Percentiles rank a stretch among this genome's conserved stretches.
phyloP scores from a whole-genome alignment of 495 filamentous ascomycete species.

The Neurospora sp. region DNA sequence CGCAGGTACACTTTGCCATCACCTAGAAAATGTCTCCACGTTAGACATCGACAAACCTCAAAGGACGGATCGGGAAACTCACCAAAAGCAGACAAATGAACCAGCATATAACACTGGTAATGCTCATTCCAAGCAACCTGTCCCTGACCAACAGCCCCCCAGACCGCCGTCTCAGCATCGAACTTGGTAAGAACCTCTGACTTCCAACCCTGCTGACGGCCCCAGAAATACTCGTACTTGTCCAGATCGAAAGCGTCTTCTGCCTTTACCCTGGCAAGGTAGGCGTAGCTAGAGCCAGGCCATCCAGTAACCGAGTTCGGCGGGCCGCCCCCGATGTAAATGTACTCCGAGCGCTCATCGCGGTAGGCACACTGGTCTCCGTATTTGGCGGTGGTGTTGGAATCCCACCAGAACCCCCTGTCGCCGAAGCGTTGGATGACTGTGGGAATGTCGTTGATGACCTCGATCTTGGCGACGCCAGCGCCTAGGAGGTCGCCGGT shows the following conservation, averaged over 20 bases:
- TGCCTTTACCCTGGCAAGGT: constrained; percentile 25
- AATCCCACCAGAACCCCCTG: constrained; percentile 26
- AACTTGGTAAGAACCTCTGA: constrained; percentile 14
- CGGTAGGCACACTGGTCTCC: constrained; percentile 28
- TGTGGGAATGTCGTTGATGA: constrained; percentile 22
- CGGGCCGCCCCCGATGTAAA: constrained; percentile 26
- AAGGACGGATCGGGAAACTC: not conserved
- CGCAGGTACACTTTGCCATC: constrained; percentile 15
- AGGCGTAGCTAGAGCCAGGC: constrained; percentile 18
- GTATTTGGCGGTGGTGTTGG: constrained; percentile 15
- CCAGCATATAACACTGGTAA: constrained; percentile 22
- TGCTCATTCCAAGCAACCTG: constrained; percentile 23
- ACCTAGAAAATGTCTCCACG: not conserved
- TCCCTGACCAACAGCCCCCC: constrained; percentile 24
- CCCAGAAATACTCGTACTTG: constrained; percentile 31
- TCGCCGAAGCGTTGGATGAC: constrained; percentile 22
- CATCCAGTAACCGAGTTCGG: constrained; percentile 16
- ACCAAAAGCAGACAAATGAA: constrained; percentile 19
- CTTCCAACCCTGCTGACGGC: constrained; percentile 20
- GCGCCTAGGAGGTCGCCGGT: constrained; percentile 19
- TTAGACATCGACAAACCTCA: not conserved
- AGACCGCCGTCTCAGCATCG: constrained; percentile 18
- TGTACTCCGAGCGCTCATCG: constrained; percentile 23
- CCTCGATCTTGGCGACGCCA: constrained; percentile 22
- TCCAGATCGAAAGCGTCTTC: constrained; percentile 21